Conservation (phyloP, 1,139 yeast genomes). For the Geotrichum fermentans region DNA sequence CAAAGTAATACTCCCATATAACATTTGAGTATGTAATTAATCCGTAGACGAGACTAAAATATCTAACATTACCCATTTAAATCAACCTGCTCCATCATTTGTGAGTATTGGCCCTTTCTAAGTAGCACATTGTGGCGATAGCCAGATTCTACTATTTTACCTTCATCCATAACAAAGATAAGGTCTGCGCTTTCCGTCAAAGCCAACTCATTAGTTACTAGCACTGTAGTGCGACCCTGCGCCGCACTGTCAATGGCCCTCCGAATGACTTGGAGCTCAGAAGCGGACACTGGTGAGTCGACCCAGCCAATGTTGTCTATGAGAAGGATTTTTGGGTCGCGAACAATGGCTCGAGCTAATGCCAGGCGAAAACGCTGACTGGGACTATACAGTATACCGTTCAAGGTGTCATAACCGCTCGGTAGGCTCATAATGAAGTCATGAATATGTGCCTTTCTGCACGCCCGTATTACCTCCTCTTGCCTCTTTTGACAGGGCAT, state of each 20-base stretch:
- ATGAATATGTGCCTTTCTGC: conserved; percentile 73
- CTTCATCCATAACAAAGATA: conserved; percentile 27
- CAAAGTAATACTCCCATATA: no score
- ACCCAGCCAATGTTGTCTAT: conserved; percentile 47
- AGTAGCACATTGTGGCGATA: background rate
- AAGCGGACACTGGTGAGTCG: background rate
- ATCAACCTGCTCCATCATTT: conserved; percentile 1
- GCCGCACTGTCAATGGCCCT: conserved; percentile 43
- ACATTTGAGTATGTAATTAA: no score
- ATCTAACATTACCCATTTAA: no score
- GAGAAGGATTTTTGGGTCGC: conserved; percentile 62
- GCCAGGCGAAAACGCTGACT: conserved; percentile 47
- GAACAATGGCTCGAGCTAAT: conserved; percentile 68
- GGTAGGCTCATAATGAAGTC: conserved; percentile 74
- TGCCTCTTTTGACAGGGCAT: conserved; percentile 34
- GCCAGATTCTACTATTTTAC: conserved; percentile 27
- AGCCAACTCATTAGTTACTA: conserved; percentile 73
- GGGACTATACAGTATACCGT: conserved; percentile 29
- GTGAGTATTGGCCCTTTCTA: background rate
- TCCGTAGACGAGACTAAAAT: background rate
- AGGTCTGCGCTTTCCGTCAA: conserved; percentile 45
- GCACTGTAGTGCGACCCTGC: conserved; percentile 63
- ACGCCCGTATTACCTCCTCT: conserved; percentile 61
- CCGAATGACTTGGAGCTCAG: conserved; percentile 8
- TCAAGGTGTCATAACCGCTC: conserved; percentile 76